A percentile compares a stretch with the other conserved stretches of the same genome.
Conservation (phyloP, 129 eudicot species). For the Silybum marianum region DNA sequence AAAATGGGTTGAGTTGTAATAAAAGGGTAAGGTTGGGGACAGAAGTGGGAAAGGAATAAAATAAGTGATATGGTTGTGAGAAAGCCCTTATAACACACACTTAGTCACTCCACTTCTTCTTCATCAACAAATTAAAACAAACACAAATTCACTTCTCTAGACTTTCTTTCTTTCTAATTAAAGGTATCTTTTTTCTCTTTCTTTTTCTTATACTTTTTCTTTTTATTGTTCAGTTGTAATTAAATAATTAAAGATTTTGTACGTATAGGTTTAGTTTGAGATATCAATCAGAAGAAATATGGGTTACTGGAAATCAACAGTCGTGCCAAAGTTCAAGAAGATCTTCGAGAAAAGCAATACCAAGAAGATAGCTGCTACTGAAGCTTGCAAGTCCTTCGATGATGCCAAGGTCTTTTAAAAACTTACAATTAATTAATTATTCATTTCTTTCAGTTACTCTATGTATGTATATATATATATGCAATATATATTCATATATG, state of each 20-base stretch:
- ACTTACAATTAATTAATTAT: background rate
- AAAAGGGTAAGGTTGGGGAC: slow-evolving; percentile 21
- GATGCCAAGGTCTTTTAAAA: slow-evolving; percentile 57
- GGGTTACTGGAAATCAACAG: slow-evolving; percentile 83
- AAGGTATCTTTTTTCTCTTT: slow-evolving; percentile 17
- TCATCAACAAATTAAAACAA: slow-evolving; percentile 19
- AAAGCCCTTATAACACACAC: slow-evolving; percentile 31
- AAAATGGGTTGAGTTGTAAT: slow-evolving; percentile 11
- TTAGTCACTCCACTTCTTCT: slow-evolving; percentile 31
- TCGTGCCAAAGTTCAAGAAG: slow-evolving; percentile 78
- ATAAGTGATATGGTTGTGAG: slow-evolving; percentile 26
- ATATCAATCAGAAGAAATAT: slow-evolving; percentile 20
- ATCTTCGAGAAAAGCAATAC: slow-evolving; percentile 51
- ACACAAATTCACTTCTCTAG: slow-evolving; percentile 5
- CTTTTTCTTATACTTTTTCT: background rate
- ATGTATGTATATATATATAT: background rate
- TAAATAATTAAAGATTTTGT: background rate
- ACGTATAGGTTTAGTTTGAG: slow-evolving; percentile 6
- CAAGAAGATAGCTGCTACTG: slow-evolving; percentile 73
- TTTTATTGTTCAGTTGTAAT: background rate
- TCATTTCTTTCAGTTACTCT: background rate
- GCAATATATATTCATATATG: background rate
- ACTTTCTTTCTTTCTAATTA: slow-evolving; percentile 8
- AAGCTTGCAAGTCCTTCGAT: slow-evolving; percentile 79
- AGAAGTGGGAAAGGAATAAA: slow-evolving; percentile 25